Conservation (phyloP, 176 grass and related monocot species). For the Eleusine coracana region DNA sequence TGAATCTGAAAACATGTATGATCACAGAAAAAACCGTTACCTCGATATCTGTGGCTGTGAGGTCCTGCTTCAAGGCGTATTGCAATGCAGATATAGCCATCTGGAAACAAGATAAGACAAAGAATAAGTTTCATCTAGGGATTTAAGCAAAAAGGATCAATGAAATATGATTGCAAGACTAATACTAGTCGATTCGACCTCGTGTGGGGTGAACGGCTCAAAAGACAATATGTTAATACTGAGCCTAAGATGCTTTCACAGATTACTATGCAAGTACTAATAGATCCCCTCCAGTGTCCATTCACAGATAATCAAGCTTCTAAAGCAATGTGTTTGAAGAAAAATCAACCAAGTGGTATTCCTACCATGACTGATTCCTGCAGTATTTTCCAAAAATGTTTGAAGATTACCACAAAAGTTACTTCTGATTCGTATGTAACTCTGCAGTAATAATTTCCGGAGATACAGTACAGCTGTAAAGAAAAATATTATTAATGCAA, state of each 20-base stretch:
- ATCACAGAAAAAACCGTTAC: background rate
- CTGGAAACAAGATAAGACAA: slow-evolving; percentile 23
- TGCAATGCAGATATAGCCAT: slow-evolving; percentile 37
- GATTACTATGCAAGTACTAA: slow-evolving; percentile 2
- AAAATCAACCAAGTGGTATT: background rate
- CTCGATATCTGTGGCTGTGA: slow-evolving; percentile 22
- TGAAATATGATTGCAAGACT: background rate
- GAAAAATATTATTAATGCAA: background rate
- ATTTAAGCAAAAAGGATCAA: background rate
- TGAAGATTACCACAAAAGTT: background rate
- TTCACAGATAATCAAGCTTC: background rate
- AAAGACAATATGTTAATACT: background rate
- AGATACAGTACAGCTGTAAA: background rate
- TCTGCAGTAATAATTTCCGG: slow-evolving; percentile 2
- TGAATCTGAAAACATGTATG: background rate
- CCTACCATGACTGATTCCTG: too few species aligned
- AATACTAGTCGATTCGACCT: background rate
- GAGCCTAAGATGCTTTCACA: slow-evolving; percentile 9
- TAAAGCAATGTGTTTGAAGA: background rate
- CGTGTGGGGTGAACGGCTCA: background rate
- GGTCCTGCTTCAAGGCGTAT: background rate
- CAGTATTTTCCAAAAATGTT: background rate
- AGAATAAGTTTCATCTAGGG: background rate
- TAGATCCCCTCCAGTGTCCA: background rate
- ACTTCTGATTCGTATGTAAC: background rate